A percentile compares a stretch with the other conserved stretches of the same genome.
These are phyloP conservation scores for Cystofilobasidium capitatum DNA, from an alignment of 768 basidiomycete species.

Conservation along the genomic window DNA sequence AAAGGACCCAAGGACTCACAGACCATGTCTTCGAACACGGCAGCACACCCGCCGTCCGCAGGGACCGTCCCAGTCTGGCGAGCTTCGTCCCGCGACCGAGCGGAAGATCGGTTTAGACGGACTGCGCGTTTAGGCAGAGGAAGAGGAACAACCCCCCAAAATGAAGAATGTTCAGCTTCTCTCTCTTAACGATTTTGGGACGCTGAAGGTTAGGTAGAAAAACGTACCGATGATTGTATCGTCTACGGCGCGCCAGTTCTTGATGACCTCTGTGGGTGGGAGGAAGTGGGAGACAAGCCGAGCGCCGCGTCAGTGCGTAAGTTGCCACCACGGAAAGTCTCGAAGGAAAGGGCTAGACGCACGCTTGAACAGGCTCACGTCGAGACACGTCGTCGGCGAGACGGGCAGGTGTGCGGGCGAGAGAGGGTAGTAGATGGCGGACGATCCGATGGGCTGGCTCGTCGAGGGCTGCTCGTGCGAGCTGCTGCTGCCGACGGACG, in stretches of 20 bases:
- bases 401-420: slow-evolving; percentile 19
- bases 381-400: slow-evolving; percentile 16
- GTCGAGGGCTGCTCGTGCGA: background rate
- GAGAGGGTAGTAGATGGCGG: slow-evolving; percentile 19
- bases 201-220: background rate
- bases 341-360: background rate
- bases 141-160: too few relatives aligned
- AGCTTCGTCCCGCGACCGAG: slow-evolving; percentile 19
- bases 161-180: too few relatives aligned
- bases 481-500: background rate
- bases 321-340: background rate
- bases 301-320: background rate
- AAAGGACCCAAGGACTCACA: slow-evolving; percentile 6
- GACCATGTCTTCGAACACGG: slow-evolving; percentile 20
- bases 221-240: slow-evolving; percentile 17
- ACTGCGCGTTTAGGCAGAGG: too few relatives aligned
- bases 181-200: too few relatives aligned
- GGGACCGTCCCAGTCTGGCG: background rate
- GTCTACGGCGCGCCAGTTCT: slow-evolving; percentile 17
- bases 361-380: slow-evolving; percentile 26
- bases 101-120: slow-evolving; percentile 19
- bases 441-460: slow-evolving; percentile 1
- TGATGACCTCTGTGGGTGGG: slow-evolving; percentile 21
- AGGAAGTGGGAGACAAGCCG: background rate
- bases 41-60: slow-evolving; percentile 17